A percentile compares a stretch with the other conserved stretches of the same genome.
Conservation (phyloP, 2,329 filamentous ascomycete species). For the Penicillium sp. region DNA sequence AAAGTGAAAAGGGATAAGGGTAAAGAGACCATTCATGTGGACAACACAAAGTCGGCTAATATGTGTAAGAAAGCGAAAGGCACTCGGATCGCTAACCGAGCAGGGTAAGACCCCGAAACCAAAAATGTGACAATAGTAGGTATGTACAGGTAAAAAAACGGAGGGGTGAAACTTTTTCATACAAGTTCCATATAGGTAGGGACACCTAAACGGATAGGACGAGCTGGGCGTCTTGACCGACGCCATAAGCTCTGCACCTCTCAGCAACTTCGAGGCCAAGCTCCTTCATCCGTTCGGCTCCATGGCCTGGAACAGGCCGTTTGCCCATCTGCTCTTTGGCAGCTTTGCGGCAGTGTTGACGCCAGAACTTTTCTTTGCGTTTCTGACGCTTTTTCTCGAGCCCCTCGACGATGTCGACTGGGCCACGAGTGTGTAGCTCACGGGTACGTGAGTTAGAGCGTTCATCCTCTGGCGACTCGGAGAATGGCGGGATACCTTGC, state of each 20-base stretch:
- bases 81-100: conserved; percentile 22
- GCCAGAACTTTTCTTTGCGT: conserved; percentile 86
- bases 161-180: conserved; percentile 17
- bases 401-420: conserved; percentile 96
- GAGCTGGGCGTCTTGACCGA: conserved; percentile 55
- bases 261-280: conserved; percentile 86
- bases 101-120: neutral
- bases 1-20: conserved; percentile 9
- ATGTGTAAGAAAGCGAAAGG: conserved; percentile 29
- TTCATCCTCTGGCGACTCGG: conserved; percentile 35
- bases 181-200: conserved; percentile 15
- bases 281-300: conserved; percentile 89
- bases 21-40: conserved; percentile 18
- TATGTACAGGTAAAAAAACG: conserved; percentile 25
- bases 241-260: conserved; percentile 67
- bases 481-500: conserved; percentile 36
- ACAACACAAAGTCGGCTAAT: conserved; percentile 27
- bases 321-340: conserved; percentile 65
- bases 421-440: conserved; percentile 75
- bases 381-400: conserved; percentile 91
- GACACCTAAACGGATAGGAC: conserved; percentile 65
- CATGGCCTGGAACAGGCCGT: conserved; percentile 72
- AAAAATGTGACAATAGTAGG: conserved; percentile 3
- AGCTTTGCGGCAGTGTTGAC: conserved; percentile 82
- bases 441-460: conserved; percentile 37